phyloP scores from a whole-genome alignment of 2,329 filamentous ascomycete genomes.

The Apiospora saccharicola region DNA sequence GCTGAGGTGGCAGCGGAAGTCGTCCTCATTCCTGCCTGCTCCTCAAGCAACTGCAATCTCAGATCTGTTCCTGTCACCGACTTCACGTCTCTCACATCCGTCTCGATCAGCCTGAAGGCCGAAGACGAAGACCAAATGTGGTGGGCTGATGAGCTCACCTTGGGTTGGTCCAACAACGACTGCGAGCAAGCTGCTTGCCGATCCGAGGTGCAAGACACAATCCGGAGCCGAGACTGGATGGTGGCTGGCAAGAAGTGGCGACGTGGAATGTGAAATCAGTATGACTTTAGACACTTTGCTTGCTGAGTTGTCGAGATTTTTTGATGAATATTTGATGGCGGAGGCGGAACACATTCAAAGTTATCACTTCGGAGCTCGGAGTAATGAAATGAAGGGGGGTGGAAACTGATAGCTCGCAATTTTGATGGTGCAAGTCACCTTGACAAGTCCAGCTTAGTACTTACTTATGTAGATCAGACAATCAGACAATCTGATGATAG shows the following conservation, averaged over 20 bases:
- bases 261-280: neutral
- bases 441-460: neutral
- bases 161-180: conserved; percentile 52
- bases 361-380: conserved; percentile 12
- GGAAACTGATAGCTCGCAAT: conserved; percentile 7
- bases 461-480: neutral
- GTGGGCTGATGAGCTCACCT: conserved; percentile 55
- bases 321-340: conserved; percentile 7
- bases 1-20: neutral
- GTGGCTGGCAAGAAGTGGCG: neutral
- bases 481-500: conserved; percentile 6
- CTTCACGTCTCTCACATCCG: conserved; percentile 40
- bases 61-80: conserved; percentile 33
- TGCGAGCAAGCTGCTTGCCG: conserved; percentile 50
- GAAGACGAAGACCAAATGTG: conserved; percentile 47
- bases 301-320: conserved; percentile 30
- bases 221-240: conserved; percentile 30
- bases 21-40: conserved; percentile 35
- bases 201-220: conserved; percentile 40
- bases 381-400: conserved; percentile 13
- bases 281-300: conserved; percentile 18
- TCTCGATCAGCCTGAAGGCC: conserved; percentile 51
- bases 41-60: conserved; percentile 33
- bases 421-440: conserved; percentile 17
- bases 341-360: neutral